Evolutionary conservation across 805 yeast genomes (phyloP), one percentile per base, ranked within the genome.

Genomic region (Spathaspora hagerdaliae): DNA sequence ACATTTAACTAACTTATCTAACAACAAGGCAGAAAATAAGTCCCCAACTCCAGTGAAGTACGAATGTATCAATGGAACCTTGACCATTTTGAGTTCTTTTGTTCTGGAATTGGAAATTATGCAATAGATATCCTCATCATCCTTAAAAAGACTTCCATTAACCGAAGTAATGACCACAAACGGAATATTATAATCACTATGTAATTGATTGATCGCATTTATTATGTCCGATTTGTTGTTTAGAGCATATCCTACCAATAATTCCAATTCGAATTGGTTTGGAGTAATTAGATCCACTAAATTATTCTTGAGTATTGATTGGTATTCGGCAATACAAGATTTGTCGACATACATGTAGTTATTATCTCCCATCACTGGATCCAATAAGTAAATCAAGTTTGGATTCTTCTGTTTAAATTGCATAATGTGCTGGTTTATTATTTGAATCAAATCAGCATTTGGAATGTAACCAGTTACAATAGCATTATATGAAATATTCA

Each of bases 41-140:
- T 91, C 98, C 6, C 98, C 98, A 0, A 94, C 96, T 1, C 98
- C 98, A 0, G 97, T 88, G 65, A 91, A 92, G 61, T 92, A 89
- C 5, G 92, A 83, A 44, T 83, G 80, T 36, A 88, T 77, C 32
- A 74, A 69, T 2, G 87, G 85, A 11, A 85, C 74, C 51, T 74
- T 73, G 55, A 78, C 81, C 39, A 67, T 41, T 5, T 55, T 42
- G 2, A 66, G 52, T 3, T 36, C 27, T 7, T 53, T 59, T 14
- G 36, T 36, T 27, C 32, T 41, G 7, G 33, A 15, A 34, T 49
- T 31, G 3, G 59, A 60, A 3, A 58, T 52, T 5, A 63, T 67
- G 47, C 73, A 66, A 46, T 56, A 60, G 6, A 66, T 57, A 19
- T 51, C 51, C 14, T 52, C 51, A 7, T 43, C 44, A 13, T 46